Conservation (phyloP, 2,329 filamentous ascomycete genomes). For the Periglandula ipomoeae region DNA sequence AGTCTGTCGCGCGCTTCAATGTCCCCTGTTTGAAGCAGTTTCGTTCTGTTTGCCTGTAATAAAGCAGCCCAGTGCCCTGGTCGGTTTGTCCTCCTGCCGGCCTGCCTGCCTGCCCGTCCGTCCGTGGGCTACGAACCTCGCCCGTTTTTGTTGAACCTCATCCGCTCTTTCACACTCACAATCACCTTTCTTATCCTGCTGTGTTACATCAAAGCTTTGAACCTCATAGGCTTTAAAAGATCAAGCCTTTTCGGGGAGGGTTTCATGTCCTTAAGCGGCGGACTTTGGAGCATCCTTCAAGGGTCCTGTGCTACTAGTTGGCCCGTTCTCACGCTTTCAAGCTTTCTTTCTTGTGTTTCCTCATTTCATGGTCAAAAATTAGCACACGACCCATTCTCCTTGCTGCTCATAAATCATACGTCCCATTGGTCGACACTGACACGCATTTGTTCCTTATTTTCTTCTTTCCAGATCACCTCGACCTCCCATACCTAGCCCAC, state of each 20-base stretch:
- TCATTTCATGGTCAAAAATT: background rate
- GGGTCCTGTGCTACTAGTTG: background rate
- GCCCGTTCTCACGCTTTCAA: background rate
- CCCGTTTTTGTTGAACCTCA: background rate
- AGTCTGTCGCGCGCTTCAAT: constrained; percentile 7
- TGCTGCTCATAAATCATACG: background rate
- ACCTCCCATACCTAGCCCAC: constrained; percentile 40
- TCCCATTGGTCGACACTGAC: background rate
- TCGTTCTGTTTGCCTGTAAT: background rate
- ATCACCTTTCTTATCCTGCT: background rate
- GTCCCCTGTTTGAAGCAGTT: background rate
- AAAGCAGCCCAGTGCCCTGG: background rate
- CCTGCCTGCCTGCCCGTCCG: no score
- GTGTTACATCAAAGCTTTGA: background rate
- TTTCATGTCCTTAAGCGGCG: background rate
- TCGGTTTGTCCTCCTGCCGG: background rate
- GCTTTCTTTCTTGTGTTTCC: background rate
- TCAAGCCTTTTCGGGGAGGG: background rate
- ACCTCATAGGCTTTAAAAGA: background rate
- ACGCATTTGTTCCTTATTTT: background rate
- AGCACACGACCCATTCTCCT: background rate
- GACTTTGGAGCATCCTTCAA: background rate
- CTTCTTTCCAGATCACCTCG: constrained; percentile 33
- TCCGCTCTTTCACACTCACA: background rate
- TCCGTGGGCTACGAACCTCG: background rate